Percentiles rank a stretch among this genome's conserved stretches.
Conservation (phyloP, 2,329 filamentous ascomycete species). For the Sporothrix dimorphospora region DNA sequence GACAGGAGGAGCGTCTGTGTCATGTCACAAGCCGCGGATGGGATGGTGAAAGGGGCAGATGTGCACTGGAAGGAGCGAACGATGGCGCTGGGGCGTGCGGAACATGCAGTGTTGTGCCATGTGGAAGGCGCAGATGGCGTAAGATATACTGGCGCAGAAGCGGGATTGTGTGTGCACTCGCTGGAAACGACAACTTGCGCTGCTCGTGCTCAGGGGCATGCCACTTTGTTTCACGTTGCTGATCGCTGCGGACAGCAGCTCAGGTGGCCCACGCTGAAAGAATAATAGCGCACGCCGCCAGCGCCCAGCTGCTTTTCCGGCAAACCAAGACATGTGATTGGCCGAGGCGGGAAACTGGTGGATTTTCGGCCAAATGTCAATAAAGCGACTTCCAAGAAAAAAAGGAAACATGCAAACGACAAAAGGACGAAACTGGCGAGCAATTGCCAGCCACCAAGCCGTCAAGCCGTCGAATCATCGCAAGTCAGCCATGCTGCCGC, state of each 20-base stretch:
- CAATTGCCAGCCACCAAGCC: not conserved
- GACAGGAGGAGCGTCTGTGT: not conserved
- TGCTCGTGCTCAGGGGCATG: conserved; percentile 15
- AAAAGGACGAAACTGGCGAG: not conserved
- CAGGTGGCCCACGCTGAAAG: not conserved
- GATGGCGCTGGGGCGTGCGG: not conserved
- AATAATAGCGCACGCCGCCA: not conserved
- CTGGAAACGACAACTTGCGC: not conserved
- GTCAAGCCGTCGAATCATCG: not conserved
- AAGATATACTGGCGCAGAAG: not conserved
- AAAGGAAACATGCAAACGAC: not conserved
- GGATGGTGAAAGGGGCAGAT: not conserved
- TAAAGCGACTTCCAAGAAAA: not conserved
- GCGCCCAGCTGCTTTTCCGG: not conserved
- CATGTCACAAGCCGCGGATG: not conserved
- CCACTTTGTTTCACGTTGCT: conserved; percentile 25
- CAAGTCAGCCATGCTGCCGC: not conserved
- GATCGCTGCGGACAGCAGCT: conserved; percentile 20
- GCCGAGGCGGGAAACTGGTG: not conserved
- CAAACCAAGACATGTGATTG: not conserved
- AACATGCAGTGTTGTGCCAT: not conserved
- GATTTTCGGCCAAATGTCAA: too few species aligned
- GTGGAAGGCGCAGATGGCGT: not conserved
- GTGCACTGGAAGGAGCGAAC: not conserved
- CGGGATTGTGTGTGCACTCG: not conserved